Percentiles rank a stretch among this genome's conserved stretches.
phyloP scores from a whole-genome alignment of 305 asterid genomes.

The Fraxinus albicans region DNA sequence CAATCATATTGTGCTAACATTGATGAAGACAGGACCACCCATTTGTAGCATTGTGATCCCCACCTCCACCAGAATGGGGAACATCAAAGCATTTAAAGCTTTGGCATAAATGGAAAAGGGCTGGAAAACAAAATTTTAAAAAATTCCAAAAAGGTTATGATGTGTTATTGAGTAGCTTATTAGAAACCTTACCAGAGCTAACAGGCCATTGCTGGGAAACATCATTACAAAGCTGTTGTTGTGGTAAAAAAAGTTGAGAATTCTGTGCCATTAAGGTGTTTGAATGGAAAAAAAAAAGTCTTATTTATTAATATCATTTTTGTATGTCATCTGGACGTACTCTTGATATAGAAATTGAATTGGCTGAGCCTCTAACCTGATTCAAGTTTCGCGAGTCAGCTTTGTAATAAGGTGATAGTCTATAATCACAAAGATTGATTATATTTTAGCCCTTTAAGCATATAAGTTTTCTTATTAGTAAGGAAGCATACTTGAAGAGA shows the following conservation, averaged over 20 bases:
- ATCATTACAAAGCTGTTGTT: not conserved
- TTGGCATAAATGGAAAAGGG: not conserved
- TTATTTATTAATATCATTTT: not conserved
- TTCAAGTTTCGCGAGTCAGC: not conserved
- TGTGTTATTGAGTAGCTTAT: not conserved
- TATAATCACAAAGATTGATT: not conserved
- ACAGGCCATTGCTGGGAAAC: not conserved
- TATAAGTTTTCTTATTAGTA: not conserved
- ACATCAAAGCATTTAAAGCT: not conserved
- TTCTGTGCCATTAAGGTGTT: not conserved
- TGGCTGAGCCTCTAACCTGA: not conserved
- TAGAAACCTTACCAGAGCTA: constrained; percentile 5
- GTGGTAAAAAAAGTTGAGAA: not conserved
- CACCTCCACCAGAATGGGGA: not conserved
- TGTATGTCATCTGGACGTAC: not conserved
- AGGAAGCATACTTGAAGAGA: not conserved
- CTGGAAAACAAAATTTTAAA: not conserved
- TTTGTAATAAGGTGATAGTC: not conserved
- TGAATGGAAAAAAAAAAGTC: not conserved
- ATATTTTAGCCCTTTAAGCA: not conserved
- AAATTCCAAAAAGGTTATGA: not conserved
- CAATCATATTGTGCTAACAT: not conserved
- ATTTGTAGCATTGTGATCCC: not conserved
- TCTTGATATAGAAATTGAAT: not conserved
- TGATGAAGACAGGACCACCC: not conserved